Evolutionary conservation across 2,329 filamentous ascomycete species (phyloP), one percentile per base, ranked within the genome.

Genomic region (Talaromyces verruculosus): DNA sequence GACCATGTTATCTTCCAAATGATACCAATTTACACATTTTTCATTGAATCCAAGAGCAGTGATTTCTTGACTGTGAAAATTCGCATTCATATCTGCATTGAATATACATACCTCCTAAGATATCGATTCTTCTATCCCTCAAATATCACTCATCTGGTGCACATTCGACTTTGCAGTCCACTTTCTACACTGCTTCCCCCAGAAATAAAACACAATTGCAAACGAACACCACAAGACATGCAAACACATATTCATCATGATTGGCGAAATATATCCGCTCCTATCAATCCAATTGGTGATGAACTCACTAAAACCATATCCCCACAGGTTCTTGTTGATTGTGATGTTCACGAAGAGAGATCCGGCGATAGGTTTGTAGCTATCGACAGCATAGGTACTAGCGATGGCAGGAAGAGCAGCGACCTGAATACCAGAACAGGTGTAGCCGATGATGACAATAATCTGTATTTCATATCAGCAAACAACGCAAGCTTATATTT

Each of bases 331-430:
- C 37, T 53, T 61, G 28, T 65, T 55, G 22, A 62, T 53, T 37
- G 60, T 62, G 68, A 87, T 84, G 7, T 83, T 79, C 0, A 88
- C 86, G 72, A 89, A 86, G 58, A 89, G 77, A 2, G 81, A 82
- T 2, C 87, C 86, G 0, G 86, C 82, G 2, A 88, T 84, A 0
- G 87, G 85, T 75, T 89, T 89, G 75, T 89, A 89, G 65, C 82
- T 84, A 72, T 89, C 87, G 17, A 89, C 83, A 0, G 86, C 85
- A 70, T 89, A 89, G 79, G 77, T 78, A 55, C 71, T 87, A 4
- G 79, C 81, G 65, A 89, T 89, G 13, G 83, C 82, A 0, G 87
- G 87, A 13, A 89, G 75, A 0, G 85, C 86, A 2, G 86, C 83
- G 17, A 88, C 86, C 71, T 88, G 84, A 51, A 88, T 85, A 1